Conservation (phyloP, 352 stramenopile genomes). For the Elongisporangium undulatum region DNA sequence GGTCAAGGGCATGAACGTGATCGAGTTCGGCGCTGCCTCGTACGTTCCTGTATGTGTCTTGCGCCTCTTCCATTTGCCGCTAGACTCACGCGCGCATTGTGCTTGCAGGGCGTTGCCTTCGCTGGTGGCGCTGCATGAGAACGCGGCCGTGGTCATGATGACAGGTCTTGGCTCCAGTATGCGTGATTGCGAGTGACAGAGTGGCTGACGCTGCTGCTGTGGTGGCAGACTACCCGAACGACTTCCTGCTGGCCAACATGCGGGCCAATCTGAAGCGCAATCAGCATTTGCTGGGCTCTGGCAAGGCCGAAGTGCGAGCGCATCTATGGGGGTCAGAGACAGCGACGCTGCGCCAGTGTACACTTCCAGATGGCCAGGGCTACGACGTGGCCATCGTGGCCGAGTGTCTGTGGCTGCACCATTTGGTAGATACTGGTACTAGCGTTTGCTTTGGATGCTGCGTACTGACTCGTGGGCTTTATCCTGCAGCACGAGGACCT, state of each 20-base stretch:
- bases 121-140: constrained; percentile 37
- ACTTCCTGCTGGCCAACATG: constrained; percentile 42
- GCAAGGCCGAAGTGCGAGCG: constrained; percentile 22
- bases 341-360: constrained; percentile 10
- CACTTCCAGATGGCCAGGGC: not conserved
- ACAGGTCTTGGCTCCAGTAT: constrained; percentile 17
- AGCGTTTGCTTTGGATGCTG: too few relatives aligned
- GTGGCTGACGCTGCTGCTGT: not conserved
- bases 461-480: too few relatives aligned
- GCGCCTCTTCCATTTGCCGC: not conserved
- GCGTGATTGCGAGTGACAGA: not conserved
- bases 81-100: not conserved
- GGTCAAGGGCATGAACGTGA: constrained; percentile 19
- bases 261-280: constrained; percentile 35
- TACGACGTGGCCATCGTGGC: constrained; percentile 47
- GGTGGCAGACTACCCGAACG: constrained; percentile 40
- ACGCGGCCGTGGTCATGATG: constrained; percentile 31
- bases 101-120: constrained; percentile 34
- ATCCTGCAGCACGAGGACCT: constrained; percentile 30
- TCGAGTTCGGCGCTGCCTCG: constrained; percentile 54
- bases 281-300: constrained; percentile 17
- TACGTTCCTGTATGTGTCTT: constrained; percentile 12
- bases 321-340: constrained; percentile 38
- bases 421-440: constrained; percentile 18
- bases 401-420: constrained; percentile 50